These are phyloP conservation scores for Ophiocordyceps camponoti-floridani DNA, from an alignment of 2,329 filamentous ascomycete genomes.

Conservation along the genomic window DNA sequence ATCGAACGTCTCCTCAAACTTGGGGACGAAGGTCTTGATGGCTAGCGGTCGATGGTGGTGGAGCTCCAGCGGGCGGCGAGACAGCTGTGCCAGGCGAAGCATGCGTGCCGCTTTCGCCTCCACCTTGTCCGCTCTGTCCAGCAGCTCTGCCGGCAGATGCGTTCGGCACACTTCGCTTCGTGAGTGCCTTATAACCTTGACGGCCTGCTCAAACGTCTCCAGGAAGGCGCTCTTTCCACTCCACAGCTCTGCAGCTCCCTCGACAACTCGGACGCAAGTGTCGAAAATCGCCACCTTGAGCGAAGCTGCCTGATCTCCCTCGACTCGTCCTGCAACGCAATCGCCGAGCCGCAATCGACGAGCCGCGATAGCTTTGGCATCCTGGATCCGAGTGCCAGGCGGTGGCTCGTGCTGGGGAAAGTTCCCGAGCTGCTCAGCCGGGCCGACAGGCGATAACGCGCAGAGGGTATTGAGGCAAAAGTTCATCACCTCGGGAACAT, in stretches of 20 bases:
- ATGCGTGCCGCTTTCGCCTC: constrained; percentile 30
- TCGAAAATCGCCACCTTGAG: constrained; percentile 41
- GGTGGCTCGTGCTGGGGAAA: constrained; percentile 45
- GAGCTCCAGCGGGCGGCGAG: constrained; percentile 64
- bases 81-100: constrained; percentile 41
- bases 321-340: constrained; percentile 21
- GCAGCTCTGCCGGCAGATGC: constrained; percentile 28
- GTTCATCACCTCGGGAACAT: constrained; percentile 74
- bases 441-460: constrained; percentile 40
- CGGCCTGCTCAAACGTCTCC: constrained; percentile 57
- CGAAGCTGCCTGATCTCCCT: constrained; percentile 13
- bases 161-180: constrained; percentile 29
- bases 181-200: constrained; percentile 42
- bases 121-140: constrained; percentile 22
- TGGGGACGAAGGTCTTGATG: constrained; percentile 76
- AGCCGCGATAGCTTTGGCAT: constrained; percentile 19
- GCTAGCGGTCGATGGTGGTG: constrained; percentile 79
- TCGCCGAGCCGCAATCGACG: constrained; percentile 45
- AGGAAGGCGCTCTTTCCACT: constrained; percentile 51
- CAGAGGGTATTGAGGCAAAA: constrained; percentile 61
- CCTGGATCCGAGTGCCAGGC: constrained; percentile 28
- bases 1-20: constrained; percentile 92
- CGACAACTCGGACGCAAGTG: constrained; percentile 47
- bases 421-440: constrained; percentile 25
- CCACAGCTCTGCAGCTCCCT: constrained; percentile 56